phyloP scores from a whole-genome alignment of 179 eudicot genomes.

The Carnegiea gigantea region DNA sequence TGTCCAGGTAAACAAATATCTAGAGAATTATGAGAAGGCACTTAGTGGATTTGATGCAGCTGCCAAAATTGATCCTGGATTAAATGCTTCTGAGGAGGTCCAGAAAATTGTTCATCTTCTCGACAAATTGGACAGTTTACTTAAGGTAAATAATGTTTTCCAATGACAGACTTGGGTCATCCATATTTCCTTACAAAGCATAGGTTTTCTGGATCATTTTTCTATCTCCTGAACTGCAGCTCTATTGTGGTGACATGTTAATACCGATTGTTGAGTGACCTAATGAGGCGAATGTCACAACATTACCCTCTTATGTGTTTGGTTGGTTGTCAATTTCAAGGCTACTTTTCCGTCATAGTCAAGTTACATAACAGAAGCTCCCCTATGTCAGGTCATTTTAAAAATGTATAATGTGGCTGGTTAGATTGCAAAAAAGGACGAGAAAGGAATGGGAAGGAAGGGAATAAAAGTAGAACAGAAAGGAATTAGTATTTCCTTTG shows the following conservation, averaged over 20 bases:
- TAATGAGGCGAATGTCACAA: not conserved
- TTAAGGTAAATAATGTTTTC: conserved; percentile 47
- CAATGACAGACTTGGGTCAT: not conserved
- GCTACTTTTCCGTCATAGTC: too few species aligned
- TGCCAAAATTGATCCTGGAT: conserved; percentile 84
- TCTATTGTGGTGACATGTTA: not conserved
- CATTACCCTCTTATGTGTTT: not conserved
- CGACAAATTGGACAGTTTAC: conserved; percentile 60
- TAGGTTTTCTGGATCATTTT: conserved; percentile 1
- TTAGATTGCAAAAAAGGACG: not conserved
- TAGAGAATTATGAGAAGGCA: conserved; percentile 93
- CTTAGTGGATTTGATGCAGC: conserved; percentile 93
- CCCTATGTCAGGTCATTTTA: not conserved
- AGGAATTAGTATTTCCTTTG: not conserved
- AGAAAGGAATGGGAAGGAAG: not conserved
- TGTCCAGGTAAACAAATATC: conserved; percentile 71
- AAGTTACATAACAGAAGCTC: not conserved
- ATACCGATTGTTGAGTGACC: not conserved
- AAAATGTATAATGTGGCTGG: not conserved
- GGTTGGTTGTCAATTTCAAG: not conserved
- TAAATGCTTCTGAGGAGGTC: conserved; percentile 69
- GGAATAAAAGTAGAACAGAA: too few species aligned
- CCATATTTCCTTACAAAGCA: not conserved
- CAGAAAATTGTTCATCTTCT: conserved; percentile 69
- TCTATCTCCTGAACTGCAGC: not conserved